Evolutionary conservation across 2,329 filamentous ascomycete genomes (phyloP), one percentile per base, ranked within the genome.

Genomic region (Rutstroemia sydowiana): DNA sequence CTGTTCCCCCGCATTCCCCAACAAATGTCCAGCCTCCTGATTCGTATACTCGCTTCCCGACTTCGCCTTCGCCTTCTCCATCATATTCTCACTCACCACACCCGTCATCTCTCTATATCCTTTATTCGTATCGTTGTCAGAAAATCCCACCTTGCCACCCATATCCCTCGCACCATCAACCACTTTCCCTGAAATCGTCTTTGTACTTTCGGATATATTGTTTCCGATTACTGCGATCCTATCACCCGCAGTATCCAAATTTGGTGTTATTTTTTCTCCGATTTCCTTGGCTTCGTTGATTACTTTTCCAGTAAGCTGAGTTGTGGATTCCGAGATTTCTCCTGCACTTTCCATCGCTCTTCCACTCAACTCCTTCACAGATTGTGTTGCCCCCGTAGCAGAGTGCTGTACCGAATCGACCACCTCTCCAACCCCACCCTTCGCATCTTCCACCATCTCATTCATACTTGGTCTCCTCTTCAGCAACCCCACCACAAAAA

Each of bases 401-500:
- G n/a, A n/a, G n/a, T n/a, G n/a, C n/a, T n/a, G n/a, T n/a, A 55
- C 28, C 59, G 57, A 40, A 57, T 54, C 41, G 53, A 51, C 20
- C 48, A 49, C 14, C 54, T 45, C 10, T 41, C 56, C 14, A 32
- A 52, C 23, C 32, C 53, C 40, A 9, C 55, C 53, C 9, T 55
- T 57, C 14, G 58, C 45, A 10, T 46, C 55, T 18, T 59, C 55
- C 9, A 70, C 60, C 1, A 75, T 57, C 39, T 72, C 68, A 5
- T 69, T 65, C 0, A 73, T 65, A n/a, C 65, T 68, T 0, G 73
- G 73, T 53, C 72, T 73, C 18, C 63, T 69, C 47, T 68, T 67
- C 26, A 76, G 57, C 3, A 73, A 56, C 21, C 71, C 71, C n/a
- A 86, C 68, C 2, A 85, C 64, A 6, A 82, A 63, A 59, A 88